These are phyloP conservation scores for Alternaria rosae DNA, from an alignment of 2,329 filamentous ascomycete species.

Conservation along the genomic window DNA sequence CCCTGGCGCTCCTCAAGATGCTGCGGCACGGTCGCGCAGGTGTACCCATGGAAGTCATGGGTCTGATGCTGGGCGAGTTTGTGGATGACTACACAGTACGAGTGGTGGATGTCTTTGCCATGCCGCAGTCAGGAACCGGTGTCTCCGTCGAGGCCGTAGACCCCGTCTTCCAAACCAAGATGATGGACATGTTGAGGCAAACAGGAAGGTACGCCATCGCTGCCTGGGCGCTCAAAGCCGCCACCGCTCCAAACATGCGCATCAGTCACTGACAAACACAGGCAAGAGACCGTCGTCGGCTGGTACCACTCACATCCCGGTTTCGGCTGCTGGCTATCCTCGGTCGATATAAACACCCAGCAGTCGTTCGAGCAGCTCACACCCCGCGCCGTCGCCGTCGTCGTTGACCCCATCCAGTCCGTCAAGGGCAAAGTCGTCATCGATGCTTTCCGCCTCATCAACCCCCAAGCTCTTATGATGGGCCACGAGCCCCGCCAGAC, in stretches of 20 bases:
- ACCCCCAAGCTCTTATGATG: slow-evolving; percentile 96
- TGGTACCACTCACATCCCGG: slow-evolving; percentile 99
- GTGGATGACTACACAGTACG: slow-evolving; percentile 99
- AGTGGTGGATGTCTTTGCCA: slow-evolving; percentile 98
- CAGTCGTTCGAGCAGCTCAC: slow-evolving; percentile 99
- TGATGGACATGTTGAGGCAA: slow-evolving; percentile 99
- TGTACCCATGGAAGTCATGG: slow-evolving; percentile 99
- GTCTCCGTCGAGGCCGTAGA: slow-evolving; percentile 99
- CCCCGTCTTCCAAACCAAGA: slow-evolving; percentile 98
- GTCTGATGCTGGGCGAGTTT: slow-evolving; percentile 97
- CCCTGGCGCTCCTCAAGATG: slow-evolving; percentile 97
- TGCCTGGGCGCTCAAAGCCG: not conserved
- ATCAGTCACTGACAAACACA: slow-evolving; percentile 50
- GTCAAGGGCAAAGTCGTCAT: slow-evolving; percentile 99
- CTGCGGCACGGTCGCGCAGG: slow-evolving; percentile 94
- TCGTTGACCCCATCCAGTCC: slow-evolving; percentile 98
- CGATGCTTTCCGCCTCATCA: slow-evolving; percentile 97
- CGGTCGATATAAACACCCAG: slow-evolving; percentile 99
- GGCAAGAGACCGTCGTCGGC: slow-evolving; percentile 95
- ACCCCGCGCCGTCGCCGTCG: slow-evolving; percentile 93
- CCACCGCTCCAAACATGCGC: not conserved
- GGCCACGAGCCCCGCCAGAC: slow-evolving; percentile 97
- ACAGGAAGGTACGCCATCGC: slow-evolving; percentile 76
- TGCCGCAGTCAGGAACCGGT: slow-evolving; percentile 98
- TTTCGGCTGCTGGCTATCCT: slow-evolving; percentile 98